Evolutionary conservation across 495 filamentous ascomycete genomes (phyloP), one percentile per base, ranked within the genome.

Genomic region (Aspergillus sparsus): DNA sequence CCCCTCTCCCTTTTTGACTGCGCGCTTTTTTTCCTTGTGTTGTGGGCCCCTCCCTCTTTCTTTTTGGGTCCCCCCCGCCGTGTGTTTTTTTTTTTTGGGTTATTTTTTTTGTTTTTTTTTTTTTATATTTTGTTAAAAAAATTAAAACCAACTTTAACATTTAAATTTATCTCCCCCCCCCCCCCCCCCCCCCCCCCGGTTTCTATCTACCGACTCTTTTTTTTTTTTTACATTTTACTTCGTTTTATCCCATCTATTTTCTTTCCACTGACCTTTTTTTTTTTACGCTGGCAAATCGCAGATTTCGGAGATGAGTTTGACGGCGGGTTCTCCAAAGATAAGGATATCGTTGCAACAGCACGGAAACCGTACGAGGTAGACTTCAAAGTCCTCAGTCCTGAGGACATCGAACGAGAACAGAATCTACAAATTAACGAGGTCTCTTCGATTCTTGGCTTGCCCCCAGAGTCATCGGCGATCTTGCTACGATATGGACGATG

Each of bases 401-500:
- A 69, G 27, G 90, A 97, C 60, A 93, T 98, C 58, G 87, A 92
- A 62, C 76, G 74, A 2, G 87, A 92, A 61, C 94, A 98, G 73
- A 85, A 92, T 64, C 81, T 85, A 44, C 88, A 97, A 67, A 82
- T 98, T 57, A 82, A 88, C 66, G 93, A 97, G 68, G 90, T 97
- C 34, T 90, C 92, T 53, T 85, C 85, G 75, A 92, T 98, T 55
- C 79, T 98, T 3, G 89, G 91, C 13, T 83, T 96, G 64, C 86
- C 89, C 9, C 88, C 91, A 64, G 94, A 97, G 76, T 88, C 90
- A 55, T 85, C 87, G 0, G 95, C 92, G 2, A 97, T 98, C 41
- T 77, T 98, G 9, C 77, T 98, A 49, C 89, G 94, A 49, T 85
- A 91, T 70, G 88, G 89, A 49, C 83, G 91, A 65, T 98, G 94